A percentile compares a stretch with the other conserved stretches of the same genome.
Evolutionary conservation across 1,139 yeast species (phyloP).

Genomic region (Pichia sp.): DNA sequence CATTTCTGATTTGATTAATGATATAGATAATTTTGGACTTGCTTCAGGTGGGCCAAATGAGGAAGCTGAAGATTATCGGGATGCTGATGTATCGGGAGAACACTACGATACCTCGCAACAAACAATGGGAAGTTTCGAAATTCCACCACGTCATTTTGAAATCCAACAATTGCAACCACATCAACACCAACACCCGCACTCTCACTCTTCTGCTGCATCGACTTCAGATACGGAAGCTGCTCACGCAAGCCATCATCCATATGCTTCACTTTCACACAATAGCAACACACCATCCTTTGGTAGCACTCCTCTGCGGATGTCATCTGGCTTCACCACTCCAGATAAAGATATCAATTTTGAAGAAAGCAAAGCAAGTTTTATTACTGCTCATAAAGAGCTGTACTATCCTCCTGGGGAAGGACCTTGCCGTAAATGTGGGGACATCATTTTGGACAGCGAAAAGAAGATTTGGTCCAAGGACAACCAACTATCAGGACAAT

Average conservation of each 20-base stretch:
- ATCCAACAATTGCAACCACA: not conserved
- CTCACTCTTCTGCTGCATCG: not conserved
- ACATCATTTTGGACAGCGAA: slow-evolving; percentile 37
- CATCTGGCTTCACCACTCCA: slow-evolving; percentile 12
- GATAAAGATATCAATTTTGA: slow-evolving; percentile 4
- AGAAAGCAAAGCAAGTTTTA: not conserved
- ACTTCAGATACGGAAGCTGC: not conserved
- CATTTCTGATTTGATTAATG: slow-evolving; percentile 7
- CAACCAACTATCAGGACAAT: slow-evolving; percentile 82
- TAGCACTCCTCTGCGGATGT: not conserved
- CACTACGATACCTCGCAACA: not conserved
- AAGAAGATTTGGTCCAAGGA: slow-evolving; percentile 74
- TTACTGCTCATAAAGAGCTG: not conserved
- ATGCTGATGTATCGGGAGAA: not conserved
- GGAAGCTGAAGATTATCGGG: not conserved
- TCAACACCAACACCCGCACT: not conserved
- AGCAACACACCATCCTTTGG: slow-evolving; percentile 3
- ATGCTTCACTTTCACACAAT: slow-evolving; percentile 6
- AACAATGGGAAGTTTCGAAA: not conserved
- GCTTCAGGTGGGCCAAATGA: not conserved
- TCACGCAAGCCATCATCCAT: slow-evolving; percentile 4
- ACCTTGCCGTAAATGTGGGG: slow-evolving; percentile 65
- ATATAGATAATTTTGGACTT: slow-evolving; percentile 10
- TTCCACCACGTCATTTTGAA: slow-evolving; percentile 16
- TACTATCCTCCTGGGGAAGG: slow-evolving; percentile 61